Evolutionary conservation across 2,329 filamentous ascomycete species (phyloP).

Genomic region (Cucurbitaria berberidis): DNA sequence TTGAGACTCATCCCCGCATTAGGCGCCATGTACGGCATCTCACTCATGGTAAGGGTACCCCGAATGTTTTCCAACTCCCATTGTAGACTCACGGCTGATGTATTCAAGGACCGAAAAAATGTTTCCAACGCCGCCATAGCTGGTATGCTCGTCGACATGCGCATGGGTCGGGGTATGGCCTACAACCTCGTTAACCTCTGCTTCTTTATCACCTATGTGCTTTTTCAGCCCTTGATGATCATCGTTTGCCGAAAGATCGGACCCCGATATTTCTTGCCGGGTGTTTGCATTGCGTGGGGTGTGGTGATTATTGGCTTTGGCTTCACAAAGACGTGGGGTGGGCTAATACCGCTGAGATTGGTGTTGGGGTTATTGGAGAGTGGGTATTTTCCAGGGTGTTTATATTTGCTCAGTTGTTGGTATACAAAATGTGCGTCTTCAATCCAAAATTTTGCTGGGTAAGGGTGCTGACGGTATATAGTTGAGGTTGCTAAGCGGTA

Average conservation of each 20-base stretch:
- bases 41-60: slow-evolving; percentile 15
- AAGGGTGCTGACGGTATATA: slow-evolving; percentile 6
- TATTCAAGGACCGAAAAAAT: slow-evolving; percentile 28
- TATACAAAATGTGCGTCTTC: slow-evolving; percentile 30
- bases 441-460: too few species aligned
- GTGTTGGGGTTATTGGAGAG: slow-evolving; percentile 26
- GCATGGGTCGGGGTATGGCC: slow-evolving; percentile 20
- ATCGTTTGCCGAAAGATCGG: slow-evolving; percentile 27
- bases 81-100: neutral
- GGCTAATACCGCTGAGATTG: slow-evolving; percentile 23
- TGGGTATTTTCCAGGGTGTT: slow-evolving; percentile 32
- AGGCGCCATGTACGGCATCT: slow-evolving; percentile 33
- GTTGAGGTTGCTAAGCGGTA: slow-evolving; percentile 31
- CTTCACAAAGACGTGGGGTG: slow-evolving; percentile 30
- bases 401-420: slow-evolving; percentile 30
- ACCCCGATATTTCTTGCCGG: slow-evolving; percentile 28
- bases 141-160: slow-evolving; percentile 30
- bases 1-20: slow-evolving; percentile 32
- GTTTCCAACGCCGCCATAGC: slow-evolving; percentile 35
- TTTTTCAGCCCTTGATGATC: slow-evolving; percentile 31
- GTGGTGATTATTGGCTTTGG: slow-evolving; percentile 33
- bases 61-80: neutral
- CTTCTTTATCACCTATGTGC: slow-evolving; percentile 37
- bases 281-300: slow-evolving; percentile 29
- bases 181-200: slow-evolving; percentile 35